Evolutionary conservation across 148 eudicot genomes (phyloP).

Genomic region (Chenopodium album): DNA sequence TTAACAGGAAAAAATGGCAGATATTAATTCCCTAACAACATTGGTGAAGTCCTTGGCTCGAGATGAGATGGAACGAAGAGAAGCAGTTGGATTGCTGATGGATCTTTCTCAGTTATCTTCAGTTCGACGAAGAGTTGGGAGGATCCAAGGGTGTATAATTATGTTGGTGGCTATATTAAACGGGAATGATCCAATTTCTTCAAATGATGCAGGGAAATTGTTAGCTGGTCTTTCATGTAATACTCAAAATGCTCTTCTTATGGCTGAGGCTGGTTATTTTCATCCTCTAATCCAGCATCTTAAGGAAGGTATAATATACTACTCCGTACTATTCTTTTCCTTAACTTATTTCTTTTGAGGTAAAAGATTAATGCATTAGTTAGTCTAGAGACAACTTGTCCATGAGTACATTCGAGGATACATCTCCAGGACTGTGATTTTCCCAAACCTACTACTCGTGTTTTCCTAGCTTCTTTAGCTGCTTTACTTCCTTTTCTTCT

Average conservation of each 20-base stretch:
- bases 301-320: constrained; percentile 52
- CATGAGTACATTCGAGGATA: no score
- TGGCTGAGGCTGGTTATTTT: constrained; percentile 95
- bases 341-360: no score
- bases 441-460: no score
- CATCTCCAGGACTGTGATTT: no score
- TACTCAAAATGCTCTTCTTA: constrained; percentile 90
- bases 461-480: background rate
- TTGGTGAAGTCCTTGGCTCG: constrained; percentile 73
- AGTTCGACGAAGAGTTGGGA: constrained; percentile 67
- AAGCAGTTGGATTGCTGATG: constrained; percentile 68
- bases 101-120: constrained; percentile 51
- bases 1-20: constrained; percentile 74
- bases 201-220: constrained; percentile 61
- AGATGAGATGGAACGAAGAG: constrained; percentile 66
- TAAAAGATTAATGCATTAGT: no score
- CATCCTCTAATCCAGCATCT: constrained; percentile 75
- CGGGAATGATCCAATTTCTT: constrained; percentile 63
- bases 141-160: constrained; percentile 79
- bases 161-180: constrained; percentile 76
- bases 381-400: no score
- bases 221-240: constrained; percentile 58
- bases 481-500: background rate
- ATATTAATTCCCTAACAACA: constrained; percentile 46
- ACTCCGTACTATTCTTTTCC: no score